Percentiles rank a stretch among this genome's conserved stretches.
These are phyloP conservation scores for Phytophthora quininea DNA, from an alignment of 352 stramenopile genomes.

Conservation along the genomic window DNA sequence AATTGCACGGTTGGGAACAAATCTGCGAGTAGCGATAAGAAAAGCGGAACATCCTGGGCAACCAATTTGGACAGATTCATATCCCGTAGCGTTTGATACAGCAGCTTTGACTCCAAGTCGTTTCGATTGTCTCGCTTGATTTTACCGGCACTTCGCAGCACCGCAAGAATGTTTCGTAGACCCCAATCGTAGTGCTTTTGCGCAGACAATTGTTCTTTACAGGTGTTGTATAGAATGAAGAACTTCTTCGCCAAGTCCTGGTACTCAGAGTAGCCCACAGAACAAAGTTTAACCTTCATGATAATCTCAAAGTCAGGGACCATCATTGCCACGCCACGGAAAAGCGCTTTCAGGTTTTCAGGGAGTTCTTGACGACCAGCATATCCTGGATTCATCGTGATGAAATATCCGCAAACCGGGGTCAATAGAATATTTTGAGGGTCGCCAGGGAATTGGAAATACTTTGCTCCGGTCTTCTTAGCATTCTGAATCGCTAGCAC, in stretches of 20 bases:
- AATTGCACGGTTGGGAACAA: constrained; percentile 95
- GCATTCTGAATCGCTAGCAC: constrained; percentile 98
- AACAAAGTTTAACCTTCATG: constrained; percentile 96
- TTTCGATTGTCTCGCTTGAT: constrained; percentile 92
- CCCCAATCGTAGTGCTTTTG: constrained; percentile 95
- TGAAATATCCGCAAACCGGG: constrained; percentile 97
- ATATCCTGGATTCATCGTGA: constrained; percentile 99
- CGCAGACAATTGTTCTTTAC: constrained; percentile 91
- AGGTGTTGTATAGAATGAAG: constrained; percentile 91
- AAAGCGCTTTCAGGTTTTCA: constrained; percentile 98
- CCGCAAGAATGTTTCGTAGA: constrained; percentile 90
- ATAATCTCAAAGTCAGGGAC: constrained; percentile 94
- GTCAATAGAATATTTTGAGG: constrained; percentile 97
- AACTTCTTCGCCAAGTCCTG: constrained; percentile 93
- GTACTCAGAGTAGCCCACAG: constrained; percentile 94
- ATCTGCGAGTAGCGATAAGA: constrained; percentile 96
- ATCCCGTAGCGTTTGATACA: constrained; percentile 93
- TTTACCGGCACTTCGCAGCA: constrained; percentile 88
- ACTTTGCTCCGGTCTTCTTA: constrained; percentile 95
- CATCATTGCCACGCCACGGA: constrained; percentile 93
- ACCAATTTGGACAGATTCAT: constrained; percentile 99
- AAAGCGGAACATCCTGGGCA: constrained; percentile 97
- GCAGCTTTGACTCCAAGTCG: constrained; percentile 85
- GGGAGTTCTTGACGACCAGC: constrained; percentile 96
- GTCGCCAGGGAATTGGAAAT: constrained; percentile 98